Percentiles rank a stretch among this genome's conserved stretches.
These are phyloP conservation scores for Corchorus capsularis DNA, from an alignment of 345 rosid species.

Conservation along the genomic window DNA sequence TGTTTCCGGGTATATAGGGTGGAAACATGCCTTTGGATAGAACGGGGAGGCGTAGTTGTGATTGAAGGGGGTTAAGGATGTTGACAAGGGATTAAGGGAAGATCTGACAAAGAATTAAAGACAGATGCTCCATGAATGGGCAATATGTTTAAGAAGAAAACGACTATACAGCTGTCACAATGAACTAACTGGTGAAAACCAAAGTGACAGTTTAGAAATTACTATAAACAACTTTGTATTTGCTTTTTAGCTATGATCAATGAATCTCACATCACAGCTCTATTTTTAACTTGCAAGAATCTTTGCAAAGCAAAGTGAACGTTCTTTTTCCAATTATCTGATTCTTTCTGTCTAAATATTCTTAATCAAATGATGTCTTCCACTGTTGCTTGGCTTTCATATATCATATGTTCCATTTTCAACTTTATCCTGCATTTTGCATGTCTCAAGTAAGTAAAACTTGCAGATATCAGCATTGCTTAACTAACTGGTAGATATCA, in stretches of 20 bases:
- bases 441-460: not conserved
- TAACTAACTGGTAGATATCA: too few relatives aligned
- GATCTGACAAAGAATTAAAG: not conserved
- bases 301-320: not conserved
- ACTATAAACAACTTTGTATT: slow-evolving; percentile 10
- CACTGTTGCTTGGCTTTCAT: not conserved
- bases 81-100: not conserved
- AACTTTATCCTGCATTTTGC: not conserved
- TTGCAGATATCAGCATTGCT: not conserved
- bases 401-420: not conserved
- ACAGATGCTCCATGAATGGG: not conserved
- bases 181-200: slow-evolving; percentile 14
- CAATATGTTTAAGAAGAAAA: not conserved
- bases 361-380: not conserved
- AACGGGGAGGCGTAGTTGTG: not conserved
- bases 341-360: not conserved
- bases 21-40: not conserved
- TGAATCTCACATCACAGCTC: not conserved
- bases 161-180: not conserved
- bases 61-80: not conserved
- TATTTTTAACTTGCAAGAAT: not conserved
- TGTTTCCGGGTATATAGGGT: not conserved
- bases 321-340: not conserved
- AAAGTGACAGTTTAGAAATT: slow-evolving; percentile 9
- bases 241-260: slow-evolving; percentile 8